phyloP scores from a whole-genome alignment of 2,329 filamentous ascomycete species.

The Metarhizium guizhouense region DNA sequence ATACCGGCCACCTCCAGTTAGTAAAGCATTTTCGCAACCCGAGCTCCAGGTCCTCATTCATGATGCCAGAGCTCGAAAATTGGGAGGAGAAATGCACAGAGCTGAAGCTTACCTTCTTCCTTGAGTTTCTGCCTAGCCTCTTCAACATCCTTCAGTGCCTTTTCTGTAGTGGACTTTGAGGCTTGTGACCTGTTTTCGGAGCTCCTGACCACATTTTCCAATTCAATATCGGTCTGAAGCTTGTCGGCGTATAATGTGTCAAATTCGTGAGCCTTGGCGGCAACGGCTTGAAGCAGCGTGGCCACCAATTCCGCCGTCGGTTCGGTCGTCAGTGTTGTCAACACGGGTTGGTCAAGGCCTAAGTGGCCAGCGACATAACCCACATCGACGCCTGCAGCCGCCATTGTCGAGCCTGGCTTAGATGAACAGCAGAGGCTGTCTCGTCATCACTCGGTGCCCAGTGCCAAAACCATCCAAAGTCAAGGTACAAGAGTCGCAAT shows the following conservation, averaged over 20 bases:
- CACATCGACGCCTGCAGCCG: conserved; percentile 49
- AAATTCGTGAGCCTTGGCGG: conserved; percentile 70
- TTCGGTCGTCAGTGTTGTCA: conserved; percentile 52
- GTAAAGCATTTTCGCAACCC: not conserved
- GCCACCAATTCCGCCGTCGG: conserved; percentile 74
- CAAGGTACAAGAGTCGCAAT: not conserved
- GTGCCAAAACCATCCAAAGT: conserved; percentile 1
- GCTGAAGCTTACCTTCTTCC: conserved; percentile 59
- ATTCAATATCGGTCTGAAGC: conserved; percentile 79
- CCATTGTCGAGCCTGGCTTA: conserved; percentile 22
- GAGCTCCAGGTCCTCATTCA: not conserved
- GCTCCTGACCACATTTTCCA: conserved; percentile 80
- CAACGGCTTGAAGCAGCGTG: conserved; percentile 64
- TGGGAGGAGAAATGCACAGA: conserved; percentile 9
- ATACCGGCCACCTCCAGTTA: not conserved
- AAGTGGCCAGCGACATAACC: conserved; percentile 66
- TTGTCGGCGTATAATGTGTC: conserved; percentile 81
- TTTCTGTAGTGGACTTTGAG: conserved; percentile 73
- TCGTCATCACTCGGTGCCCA: conserved; percentile 8
- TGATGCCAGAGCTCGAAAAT: not conserved
- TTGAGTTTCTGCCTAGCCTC: conserved; percentile 73
- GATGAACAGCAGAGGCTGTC: conserved; percentile 3
- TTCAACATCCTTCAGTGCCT: conserved; percentile 74
- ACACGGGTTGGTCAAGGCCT: conserved; percentile 54
- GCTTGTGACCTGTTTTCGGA: conserved; percentile 75